These are phyloP conservation scores for Discostella pseudostelligera DNA, from an alignment of 108 stramenopile genomes.

Conservation along the genomic window DNA sequence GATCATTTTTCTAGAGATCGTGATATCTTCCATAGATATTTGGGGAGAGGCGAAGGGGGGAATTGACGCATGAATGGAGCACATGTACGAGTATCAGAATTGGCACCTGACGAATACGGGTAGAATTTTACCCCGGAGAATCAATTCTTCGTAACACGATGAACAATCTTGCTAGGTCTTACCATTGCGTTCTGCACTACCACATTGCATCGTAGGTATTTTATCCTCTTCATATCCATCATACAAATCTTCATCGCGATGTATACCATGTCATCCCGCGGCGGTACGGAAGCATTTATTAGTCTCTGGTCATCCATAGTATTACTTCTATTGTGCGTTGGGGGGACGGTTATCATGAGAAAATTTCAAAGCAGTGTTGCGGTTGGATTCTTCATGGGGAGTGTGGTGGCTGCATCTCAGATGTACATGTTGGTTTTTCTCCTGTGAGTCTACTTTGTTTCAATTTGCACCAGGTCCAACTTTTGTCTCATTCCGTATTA, in stretches of 20 bases:
- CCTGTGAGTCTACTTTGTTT: conserved; percentile 49
- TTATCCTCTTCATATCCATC: conserved; percentile 70
- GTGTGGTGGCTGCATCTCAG: conserved; percentile 76
- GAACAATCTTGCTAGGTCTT: neutral
- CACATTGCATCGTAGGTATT: conserved; percentile 58
- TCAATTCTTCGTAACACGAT: neutral
- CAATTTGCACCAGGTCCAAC: too few species aligned
- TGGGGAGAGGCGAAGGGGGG: too few species aligned
- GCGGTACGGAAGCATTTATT: conserved; percentile 67
- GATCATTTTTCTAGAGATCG: too few species aligned
- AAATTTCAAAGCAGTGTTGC: conserved; percentile 85
- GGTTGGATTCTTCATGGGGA: conserved; percentile 88
- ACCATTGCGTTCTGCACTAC: neutral
- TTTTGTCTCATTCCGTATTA: neutral
- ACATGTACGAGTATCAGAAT: too few species aligned
- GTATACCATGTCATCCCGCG: conserved; percentile 66
- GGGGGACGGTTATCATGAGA: conserved; percentile 90
- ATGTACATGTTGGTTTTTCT: conserved; percentile 81
- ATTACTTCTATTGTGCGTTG: conserved; percentile 65
- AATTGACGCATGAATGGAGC: too few species aligned
- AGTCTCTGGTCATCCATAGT: conserved; percentile 75
- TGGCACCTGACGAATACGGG: too few species aligned
- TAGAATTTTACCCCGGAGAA: too few species aligned
- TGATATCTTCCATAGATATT: too few species aligned
- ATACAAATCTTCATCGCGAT: conserved; percentile 62